phyloP scores from a whole-genome alignment of 2,329 filamentous ascomycete genomes.

The Alternaria sp. region DNA sequence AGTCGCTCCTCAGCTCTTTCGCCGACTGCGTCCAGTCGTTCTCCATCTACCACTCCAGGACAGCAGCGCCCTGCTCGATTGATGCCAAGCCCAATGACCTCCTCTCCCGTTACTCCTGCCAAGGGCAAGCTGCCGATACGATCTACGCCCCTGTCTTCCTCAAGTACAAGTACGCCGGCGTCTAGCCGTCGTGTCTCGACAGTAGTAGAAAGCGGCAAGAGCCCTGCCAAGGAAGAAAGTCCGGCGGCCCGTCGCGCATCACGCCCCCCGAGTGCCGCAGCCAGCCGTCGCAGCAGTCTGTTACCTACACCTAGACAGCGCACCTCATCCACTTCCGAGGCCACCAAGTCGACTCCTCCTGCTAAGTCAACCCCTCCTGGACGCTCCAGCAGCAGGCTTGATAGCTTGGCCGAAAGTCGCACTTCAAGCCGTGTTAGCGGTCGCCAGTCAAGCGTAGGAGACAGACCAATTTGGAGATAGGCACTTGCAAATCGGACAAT shows the following conservation, averaged over 20 bases:
- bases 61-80: conserved; percentile 35
- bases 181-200: conserved; percentile 34
- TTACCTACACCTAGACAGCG: conserved; percentile 38
- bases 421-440: conserved; percentile 30
- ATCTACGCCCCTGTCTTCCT: conserved; percentile 28
- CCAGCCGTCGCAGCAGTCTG: conserved; percentile 38
- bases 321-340: conserved; percentile 27
- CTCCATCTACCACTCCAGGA: conserved; percentile 40
- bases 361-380: conserved; percentile 16
- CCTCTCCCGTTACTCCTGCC: conserved; percentile 40
- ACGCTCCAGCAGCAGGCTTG: conserved; percentile 32
- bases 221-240: conserved; percentile 34
- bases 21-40: conserved; percentile 25
- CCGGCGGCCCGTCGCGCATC: conserved; percentile 34
- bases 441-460: conserved; percentile 32
- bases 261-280: conserved; percentile 39
- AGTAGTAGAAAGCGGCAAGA: conserved; percentile 26
- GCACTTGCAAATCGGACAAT: conserved; percentile 14
- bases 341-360: conserved; percentile 14
- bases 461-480: conserved; percentile 35
- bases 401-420: conserved; percentile 30
- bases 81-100: conserved; percentile 38
- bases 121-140: conserved; percentile 27
- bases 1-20: conserved; percentile 36
- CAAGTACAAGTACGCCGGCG: conserved; percentile 29